Evolutionary conservation across 2,329 filamentous ascomycete species (phyloP), one percentile per base, ranked within the genome.

Genomic region (Epichloe sibirici): DNA sequence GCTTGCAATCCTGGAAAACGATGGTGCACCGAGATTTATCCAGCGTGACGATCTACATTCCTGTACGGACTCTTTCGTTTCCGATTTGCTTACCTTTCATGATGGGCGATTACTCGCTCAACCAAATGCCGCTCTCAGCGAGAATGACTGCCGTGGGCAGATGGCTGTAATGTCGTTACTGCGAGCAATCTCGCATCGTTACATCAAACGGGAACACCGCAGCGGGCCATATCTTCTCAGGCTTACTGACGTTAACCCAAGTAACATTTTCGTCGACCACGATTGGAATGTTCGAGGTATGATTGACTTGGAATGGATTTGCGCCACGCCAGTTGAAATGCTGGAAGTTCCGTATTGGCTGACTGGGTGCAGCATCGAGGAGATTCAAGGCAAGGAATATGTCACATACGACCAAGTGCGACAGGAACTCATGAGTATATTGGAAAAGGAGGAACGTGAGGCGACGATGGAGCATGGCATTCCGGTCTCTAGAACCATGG

Each of bases 191-290:
- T 28, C 44, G 15, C 58, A 57, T 11, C 53, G 56, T 5, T 64
- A 60, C 13, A 54, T 61, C 21, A 51, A 51, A 13, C 53, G 56
- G 4, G 51, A 59, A 12, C 51, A 57, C 12, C 58, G 64, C 4
- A 46, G 63, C 17, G 64, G 66, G 2, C 66, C 64, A 5, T 71
- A 67, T 49, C 51, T 62, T 21, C 57, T 63, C 34, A 57, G 49
- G 1, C 60, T 72, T 1, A 68, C 64, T 25, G 66, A 72, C 53
- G 52, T 71, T 15, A 67, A 69, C 46, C 56, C 62, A 31, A 66
- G 63, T 38, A 72, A 72, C 49, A 65, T 66, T 4, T 64, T 67
- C 28, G 61, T 66, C 15, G 61, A 67, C 44, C 44, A 61, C 21
- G 45, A 63, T 15, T 67, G 61, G 62, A 61, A 65, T 47, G 58